A percentile compares a stretch with the other conserved stretches of the same genome.
These are phyloP conservation scores for Neospermospora avenae DNA, from an alignment of 2,329 filamentous ascomycete species.

Conservation along the genomic window DNA sequence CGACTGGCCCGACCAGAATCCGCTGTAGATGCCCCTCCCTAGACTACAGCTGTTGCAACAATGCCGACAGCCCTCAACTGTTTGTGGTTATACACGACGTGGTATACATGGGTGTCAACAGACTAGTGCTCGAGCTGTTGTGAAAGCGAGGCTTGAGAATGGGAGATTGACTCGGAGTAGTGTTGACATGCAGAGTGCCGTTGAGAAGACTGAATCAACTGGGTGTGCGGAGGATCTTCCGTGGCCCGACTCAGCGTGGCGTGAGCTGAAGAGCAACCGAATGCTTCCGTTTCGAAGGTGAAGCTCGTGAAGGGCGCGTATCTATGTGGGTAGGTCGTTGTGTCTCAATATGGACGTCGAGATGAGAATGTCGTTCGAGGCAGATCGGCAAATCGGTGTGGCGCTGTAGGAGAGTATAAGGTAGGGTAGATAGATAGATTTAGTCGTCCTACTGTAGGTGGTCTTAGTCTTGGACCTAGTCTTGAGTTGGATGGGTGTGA, in stretches of 20 bases:
- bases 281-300: not conserved
- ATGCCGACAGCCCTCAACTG: not conserved
- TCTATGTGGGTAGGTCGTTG: not conserved
- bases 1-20: not conserved
- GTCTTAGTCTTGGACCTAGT: not conserved
- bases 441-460: not conserved
- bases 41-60: not conserved
- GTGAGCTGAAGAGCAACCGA: not conserved
- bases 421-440: not conserved
- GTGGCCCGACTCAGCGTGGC: too few relatives aligned
- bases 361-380: not conserved
- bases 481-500: not conserved
- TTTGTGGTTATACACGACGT: not conserved
- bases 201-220: not conserved
- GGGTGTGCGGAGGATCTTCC: too few relatives aligned
- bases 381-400: not conserved
- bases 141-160: not conserved
- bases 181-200: not conserved
- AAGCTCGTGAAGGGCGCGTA: not conserved
- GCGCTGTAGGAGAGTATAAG: not conserved
- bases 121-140: not conserved
- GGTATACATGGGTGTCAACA: not conserved
- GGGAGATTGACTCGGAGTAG: not conserved
- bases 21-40: not conserved
- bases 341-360: not conserved